Base-by-base conservation (phyloP, 2,329 filamentous ascomycete species). In the Pyrenochaeta sp. region DNA sequence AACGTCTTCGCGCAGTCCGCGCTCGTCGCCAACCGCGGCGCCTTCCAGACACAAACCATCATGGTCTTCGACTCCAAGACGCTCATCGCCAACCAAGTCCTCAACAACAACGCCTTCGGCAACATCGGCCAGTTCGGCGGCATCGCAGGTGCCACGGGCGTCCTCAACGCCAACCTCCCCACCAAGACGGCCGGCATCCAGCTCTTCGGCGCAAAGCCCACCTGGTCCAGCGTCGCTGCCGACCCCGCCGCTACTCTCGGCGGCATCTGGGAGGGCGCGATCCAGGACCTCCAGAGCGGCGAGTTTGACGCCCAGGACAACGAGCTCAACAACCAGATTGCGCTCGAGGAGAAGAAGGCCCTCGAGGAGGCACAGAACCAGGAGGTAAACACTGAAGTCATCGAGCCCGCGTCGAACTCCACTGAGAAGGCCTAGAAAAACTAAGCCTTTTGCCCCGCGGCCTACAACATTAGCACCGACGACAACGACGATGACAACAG, bases 221-320 rank as follows among this genome's bases (percentile, higher is more conserved):
- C 65, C 22, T 67, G 63, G 63, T 42, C 48, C 1, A 37, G 35
- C 7, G 43, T 67, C 30, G 61, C 43, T 5, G 53, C 53, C 23
- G 65, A 68, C 32, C 63, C 65, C 7, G 65, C 65, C 47, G 58
- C 56, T 3, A 60, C 53, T 2, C 50, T 64, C 24, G 64, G 57
- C 11, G 58, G 44, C 8, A 51, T 59, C 44, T 67, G 63, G 64
- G 49, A 62, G 31, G 41, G 35, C 7, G 61, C 60, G 34, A 39
- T 68, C 4, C 14, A 62, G 51, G 63, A 66, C 14, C 40, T 61
- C 17, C 58, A 66, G 51, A 53, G 48, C 13, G 41, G 41, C 13
- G 51, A 60, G 7, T 57, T 61, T 40, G 57, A 65, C 19, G 37
- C 30, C 7, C 34, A 41, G 10, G 61, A 66, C 41, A 65, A 55